Base-by-base conservation (phyloP, 768 basidiomycete species). In the Austroboletus festivus region DNA sequence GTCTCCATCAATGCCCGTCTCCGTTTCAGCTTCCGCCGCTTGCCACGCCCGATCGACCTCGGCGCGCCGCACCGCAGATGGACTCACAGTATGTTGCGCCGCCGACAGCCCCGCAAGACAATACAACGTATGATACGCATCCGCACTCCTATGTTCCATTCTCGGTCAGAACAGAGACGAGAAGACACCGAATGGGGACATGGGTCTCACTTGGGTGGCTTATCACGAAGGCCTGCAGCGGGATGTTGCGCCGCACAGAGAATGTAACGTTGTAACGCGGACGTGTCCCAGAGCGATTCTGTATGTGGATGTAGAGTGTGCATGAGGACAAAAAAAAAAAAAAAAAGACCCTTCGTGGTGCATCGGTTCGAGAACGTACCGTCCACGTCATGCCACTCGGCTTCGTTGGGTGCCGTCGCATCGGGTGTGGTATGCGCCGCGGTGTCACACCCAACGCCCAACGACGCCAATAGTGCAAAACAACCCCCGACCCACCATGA, bases 401-500 rank as follows among this genome's bases (percentile, higher is more conserved):
- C 74, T 6, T 74, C 72, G 16, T 59, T 57, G 1, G 57, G 55
- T 8, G 44, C 44, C 16, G 48, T 22, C 39, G 55, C n/a, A 4
- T 42, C 52, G 5, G n/a, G n/a, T n/a, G n/a, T n/a, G n/a, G n/a
- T n/a, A n/a, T n/a, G n/a, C n/a, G n/a, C n/a, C n/a, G n/a, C n/a
- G n/a, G 48, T 11, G 10, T 6, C 10, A 69, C 65, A 55, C 72
- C 69, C 55, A n/a, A 77, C 16, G 59, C 74, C 46, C 51, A 82
- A 58, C 22, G 79, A 81, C 48, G 89, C 89, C 0, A 96, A 69
- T 8, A 97, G 70, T 0, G 79, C 75, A 62, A 96, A 90, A 15
- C 86, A 78, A 0, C 94, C 94, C 2, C 91, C 96, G 20, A 92
- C 89, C 96, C 95, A 99, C 96, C 96, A 99, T n/a, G 88, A 85